phyloP scores from a whole-genome alignment of 306 rosid species.

The Spatholobus suberectus region DNA sequence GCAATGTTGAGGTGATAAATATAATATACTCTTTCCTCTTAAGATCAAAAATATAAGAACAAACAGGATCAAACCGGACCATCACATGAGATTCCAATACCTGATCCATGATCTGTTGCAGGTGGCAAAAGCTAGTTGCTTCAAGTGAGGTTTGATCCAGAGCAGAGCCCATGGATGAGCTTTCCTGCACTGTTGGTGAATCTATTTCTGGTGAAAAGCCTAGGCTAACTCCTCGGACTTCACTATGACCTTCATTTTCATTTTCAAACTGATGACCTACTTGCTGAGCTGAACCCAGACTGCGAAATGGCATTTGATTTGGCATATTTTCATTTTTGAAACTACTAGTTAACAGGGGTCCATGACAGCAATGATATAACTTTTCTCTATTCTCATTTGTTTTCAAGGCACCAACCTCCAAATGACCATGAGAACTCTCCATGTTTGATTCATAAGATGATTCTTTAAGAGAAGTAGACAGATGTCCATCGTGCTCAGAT shows the following conservation, averaged over 20 bases:
- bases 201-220: conserved; percentile 64
- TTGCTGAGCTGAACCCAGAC: conserved; percentile 53
- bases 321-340: conserved; percentile 47
- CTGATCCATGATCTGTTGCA: conserved; percentile 77
- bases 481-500: conserved; percentile 46
- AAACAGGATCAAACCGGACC: conserved; percentile 24
- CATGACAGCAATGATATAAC: conserved; percentile 39
- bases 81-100: conserved; percentile 47
- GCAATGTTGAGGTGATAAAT: conserved; percentile 9
- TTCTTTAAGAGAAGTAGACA: conserved; percentile 59
- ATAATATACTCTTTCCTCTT: background rate
- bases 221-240: conserved; percentile 60
- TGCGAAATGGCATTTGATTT: conserved; percentile 43
- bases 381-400: conserved; percentile 52
- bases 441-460: conserved; percentile 63
- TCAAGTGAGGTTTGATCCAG: conserved; percentile 58
- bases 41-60: conserved; percentile 10
- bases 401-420: conserved; percentile 49
- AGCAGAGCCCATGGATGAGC: conserved; percentile 62
- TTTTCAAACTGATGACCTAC: conserved; percentile 59
- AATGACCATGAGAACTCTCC: conserved; percentile 59
- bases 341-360: conserved; percentile 43
- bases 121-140: conserved; percentile 72
- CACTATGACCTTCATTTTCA: conserved; percentile 71
- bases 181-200: conserved; percentile 67